These are phyloP conservation scores for Helianthus tuberosus DNA, from an alignment of 129 eudicot genomes.

Conservation along the genomic window DNA sequence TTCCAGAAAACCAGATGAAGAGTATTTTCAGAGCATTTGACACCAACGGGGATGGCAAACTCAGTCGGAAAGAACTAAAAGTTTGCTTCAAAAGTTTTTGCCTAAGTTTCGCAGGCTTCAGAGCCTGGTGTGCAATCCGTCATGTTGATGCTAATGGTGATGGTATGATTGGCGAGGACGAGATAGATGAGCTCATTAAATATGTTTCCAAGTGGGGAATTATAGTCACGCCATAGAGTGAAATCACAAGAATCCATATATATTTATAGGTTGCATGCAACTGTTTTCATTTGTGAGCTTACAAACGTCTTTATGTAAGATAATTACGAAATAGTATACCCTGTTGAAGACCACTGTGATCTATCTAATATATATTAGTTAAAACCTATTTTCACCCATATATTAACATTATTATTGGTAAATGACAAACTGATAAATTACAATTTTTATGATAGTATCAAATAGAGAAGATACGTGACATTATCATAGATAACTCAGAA, in stretches of 20 bases:
- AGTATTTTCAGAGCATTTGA: slow-evolving; percentile 29
- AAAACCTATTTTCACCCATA: no score
- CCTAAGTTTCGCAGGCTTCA: slow-evolving; percentile 18
- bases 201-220: slow-evolving; percentile 37
- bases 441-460: no score
- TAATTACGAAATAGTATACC: slow-evolving; percentile 9
- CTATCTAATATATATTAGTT: background rate
- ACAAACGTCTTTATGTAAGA: background rate
- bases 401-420: no score
- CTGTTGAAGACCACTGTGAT: slow-evolving; percentile 6
- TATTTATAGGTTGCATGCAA: background rate
- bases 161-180: slow-evolving; percentile 41
- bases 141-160: slow-evolving; percentile 43
- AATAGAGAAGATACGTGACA: no score
- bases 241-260: background rate
- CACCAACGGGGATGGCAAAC: slow-evolving; percentile 40
- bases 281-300: background rate
- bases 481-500: no score
- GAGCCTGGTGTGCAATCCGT: slow-evolving; percentile 36
- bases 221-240: background rate
- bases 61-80: slow-evolving; percentile 43
- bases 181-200: slow-evolving; percentile 32
- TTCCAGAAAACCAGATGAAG: slow-evolving; percentile 18
- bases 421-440: no score
- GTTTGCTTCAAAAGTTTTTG: slow-evolving; percentile 39